phyloP scores from a whole-genome alignment of 179 eudicot genomes.

The Beta lomatogona region DNA sequence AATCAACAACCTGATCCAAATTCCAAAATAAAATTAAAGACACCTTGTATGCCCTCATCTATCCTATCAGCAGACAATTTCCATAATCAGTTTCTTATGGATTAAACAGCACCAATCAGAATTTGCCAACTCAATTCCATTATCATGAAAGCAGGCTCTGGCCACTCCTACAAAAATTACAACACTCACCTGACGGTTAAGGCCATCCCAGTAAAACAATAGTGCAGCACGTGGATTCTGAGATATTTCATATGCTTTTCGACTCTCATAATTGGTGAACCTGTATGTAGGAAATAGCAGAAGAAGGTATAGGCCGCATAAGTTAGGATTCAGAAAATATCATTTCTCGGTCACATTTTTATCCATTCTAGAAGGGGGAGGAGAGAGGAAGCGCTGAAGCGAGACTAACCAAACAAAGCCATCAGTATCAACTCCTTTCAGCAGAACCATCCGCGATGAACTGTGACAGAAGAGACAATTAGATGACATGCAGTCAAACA shows the following conservation, averaged over 20 bases:
- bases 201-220: conserved; percentile 84
- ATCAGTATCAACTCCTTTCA: conserved; percentile 82
- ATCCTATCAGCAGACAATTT: not conserved
- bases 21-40: not conserved
- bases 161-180: not conserved
- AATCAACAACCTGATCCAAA: conserved; percentile 5
- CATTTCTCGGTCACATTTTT: not conserved
- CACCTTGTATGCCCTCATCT: not conserved
- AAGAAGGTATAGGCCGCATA: conserved; percentile 8
- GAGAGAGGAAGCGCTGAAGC: not conserved
- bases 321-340: not conserved
- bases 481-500: not conserved
- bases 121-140: not conserved
- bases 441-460: conserved; percentile 88
- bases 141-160: not conserved
- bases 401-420: conserved; percentile 91
- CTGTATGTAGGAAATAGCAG: conserved; percentile 34
- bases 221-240: conserved; percentile 92
- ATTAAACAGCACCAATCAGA: not conserved
- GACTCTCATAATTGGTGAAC: conserved; percentile 95
- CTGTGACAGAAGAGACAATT: conserved; percentile 45
- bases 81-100: not conserved
- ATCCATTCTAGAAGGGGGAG: not conserved
- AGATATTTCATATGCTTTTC: conserved; percentile 66
- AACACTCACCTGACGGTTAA: conserved; percentile 75